These are phyloP conservation scores for Penicillium nordicum DNA, from an alignment of 2,329 filamentous ascomycete species.

Conservation along the genomic window DNA sequence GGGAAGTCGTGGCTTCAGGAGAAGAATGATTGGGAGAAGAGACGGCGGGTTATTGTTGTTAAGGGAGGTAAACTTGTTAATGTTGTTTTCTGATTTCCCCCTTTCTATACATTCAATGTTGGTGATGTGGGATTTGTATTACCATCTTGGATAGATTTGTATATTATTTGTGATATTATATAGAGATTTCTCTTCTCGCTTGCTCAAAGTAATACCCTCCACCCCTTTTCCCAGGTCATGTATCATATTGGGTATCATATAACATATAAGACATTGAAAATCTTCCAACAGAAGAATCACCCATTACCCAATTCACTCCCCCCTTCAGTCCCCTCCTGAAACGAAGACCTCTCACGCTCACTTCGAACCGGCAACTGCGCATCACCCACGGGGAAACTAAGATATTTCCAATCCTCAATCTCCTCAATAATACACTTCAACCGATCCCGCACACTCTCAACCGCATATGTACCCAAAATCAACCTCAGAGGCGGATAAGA, in stretches of 20 bases:
- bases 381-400: conserved; percentile 61
- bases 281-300: neutral
- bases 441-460: conserved; percentile 90
- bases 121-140: neutral
- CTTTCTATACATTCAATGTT: too few species aligned
- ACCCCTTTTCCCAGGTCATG: neutral
- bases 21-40: conserved; percentile 49
- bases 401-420: conserved; percentile 86
- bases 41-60: conserved; percentile 66
- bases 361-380: conserved; percentile 17
- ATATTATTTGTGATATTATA: neutral
- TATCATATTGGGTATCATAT: conserved; percentile 7
- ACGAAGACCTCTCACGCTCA: neutral
- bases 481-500: conserved; percentile 85
- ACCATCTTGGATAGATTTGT: conserved; percentile 5
- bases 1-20: conserved; percentile 56
- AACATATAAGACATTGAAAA: neutral
- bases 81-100: conserved; percentile 56
- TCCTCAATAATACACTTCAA: conserved; percentile 90
- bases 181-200: neutral
- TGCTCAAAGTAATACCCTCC: too few species aligned
- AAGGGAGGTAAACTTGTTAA: conserved; percentile 68
- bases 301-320: neutral
- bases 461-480: conserved; percentile 87
- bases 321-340: neutral